Base-by-base conservation (phyloP, 108 stramenopile species). In the Pseudonitzschia delicatissima region DNA sequence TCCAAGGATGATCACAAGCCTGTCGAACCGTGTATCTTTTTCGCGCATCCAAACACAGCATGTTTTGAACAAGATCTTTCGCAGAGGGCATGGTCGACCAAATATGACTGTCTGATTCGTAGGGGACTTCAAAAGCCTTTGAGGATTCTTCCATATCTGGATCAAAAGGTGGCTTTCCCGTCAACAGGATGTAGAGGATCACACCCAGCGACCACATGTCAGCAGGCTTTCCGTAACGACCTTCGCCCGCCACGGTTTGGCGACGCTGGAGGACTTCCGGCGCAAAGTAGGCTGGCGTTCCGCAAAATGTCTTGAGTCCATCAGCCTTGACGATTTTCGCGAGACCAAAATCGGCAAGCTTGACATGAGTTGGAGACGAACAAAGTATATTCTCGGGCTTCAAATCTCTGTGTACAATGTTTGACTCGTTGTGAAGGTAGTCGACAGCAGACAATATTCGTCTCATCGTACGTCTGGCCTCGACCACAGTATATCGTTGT, bases 341-440 rank as follows among this genome's bases (percentile, higher is more conserved):
- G 5, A 97, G 67, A 4, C 96, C 96, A 80, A 97, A 94, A 50
- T 97, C 96, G 0, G 91, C 85, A 5, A 97, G 49, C 52, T 93
- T 91, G 67, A 95, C 79, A 36, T 69, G 49, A 9, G 61, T 67
- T 2, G 69, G 64, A 47, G 81, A 73, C 62, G 63, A 8, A 49
- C 92, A 82, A 17, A 97, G 55, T 15, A 97, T 92, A 73, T 97
- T 97, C 69, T 97, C 96, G 8, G 96, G 96, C 71, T 97, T 97
- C 49, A 96, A 65, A 69, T 96, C 95, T 2, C 95, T 82, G 67
- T 96, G 91, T 4, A 89, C 90, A 64, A 95, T 79, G 4, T 83
- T 72, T 13, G 76, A 42, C 17, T 72, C 68, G 55, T 88, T 81
- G 60, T 97, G 95, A 12, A 96, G 71, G 66, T 96, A 93, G 48